Conservation (phyloP, 257 asterid species). For the Nicotiana benthamiana region DNA sequence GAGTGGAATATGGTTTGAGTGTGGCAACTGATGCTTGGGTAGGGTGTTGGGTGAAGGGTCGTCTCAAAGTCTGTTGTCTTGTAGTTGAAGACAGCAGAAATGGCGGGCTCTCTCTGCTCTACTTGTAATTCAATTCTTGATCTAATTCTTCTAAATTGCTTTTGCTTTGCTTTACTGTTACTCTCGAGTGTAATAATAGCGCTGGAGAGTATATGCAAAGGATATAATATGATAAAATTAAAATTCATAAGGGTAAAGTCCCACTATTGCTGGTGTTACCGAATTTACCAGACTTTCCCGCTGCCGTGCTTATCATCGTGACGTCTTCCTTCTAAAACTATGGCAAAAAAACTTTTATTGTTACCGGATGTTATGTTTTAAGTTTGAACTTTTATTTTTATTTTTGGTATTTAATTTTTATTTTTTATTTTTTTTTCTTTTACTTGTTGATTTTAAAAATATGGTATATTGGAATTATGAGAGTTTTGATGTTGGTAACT, state of each 20-base stretch:
- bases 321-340: background rate
- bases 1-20: background rate
- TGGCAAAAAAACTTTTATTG: accelerated
- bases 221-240: background rate
- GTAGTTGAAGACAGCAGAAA: constrained; percentile 21
- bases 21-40: constrained; percentile 6
- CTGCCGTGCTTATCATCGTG: background rate
- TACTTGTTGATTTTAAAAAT: too few species aligned
- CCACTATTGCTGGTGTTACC: background rate
- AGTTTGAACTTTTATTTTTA: too few species aligned
- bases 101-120: constrained; percentile 13
- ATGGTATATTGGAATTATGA: too few species aligned
- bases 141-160: background rate
- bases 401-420: too few species aligned
- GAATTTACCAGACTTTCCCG: background rate
- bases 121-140: background rate
- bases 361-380: too few species aligned
- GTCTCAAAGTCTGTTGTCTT: constrained; percentile 21
- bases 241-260: background rate
- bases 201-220: constrained; percentile 8
- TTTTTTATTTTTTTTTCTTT: too few species aligned
- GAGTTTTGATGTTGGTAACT: too few species aligned
- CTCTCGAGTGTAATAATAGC: constrained; percentile 24
- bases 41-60: constrained; percentile 31
- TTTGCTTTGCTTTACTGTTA: constrained; percentile 52